Base-by-base conservation (phyloP, 1,139 yeast genomes). In the Geotrichum klebahnii region DNA sequence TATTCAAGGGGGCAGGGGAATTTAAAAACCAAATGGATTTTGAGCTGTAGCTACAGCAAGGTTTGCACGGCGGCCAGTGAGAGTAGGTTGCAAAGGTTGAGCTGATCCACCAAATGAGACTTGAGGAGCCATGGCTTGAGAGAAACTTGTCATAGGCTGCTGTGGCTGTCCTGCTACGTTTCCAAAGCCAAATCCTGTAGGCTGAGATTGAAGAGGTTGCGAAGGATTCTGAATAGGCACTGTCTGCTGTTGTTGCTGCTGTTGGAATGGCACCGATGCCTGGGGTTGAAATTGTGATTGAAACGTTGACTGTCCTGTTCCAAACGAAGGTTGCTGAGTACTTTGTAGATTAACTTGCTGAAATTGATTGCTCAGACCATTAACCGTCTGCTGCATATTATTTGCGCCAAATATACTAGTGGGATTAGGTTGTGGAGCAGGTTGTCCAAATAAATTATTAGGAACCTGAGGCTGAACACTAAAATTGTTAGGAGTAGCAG, bases 11-110 rank as follows among this genome's bases (percentile, higher is more conserved):
- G n/a, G n/a, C n/a, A n/a, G n/a, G n/a, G n/a, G n/a, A 14, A 23
- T 19, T 60, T 72, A 86, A 64, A 90, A 88, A 2, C 97, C 97
- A 72, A 90, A 90, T 32, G 97, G 97, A 70, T 90, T 90, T 58
- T 82, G 89, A 2, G 96, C 87, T 1, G 96, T 67, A 3, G 97
- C 97, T 57, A 90, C 84, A 51, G 79, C 85, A 56, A 90, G 69
- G 62, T 90, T 90, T 19, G 97, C 97, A 57, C 83, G 76, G 64
- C 79, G 73, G n/a, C 84, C 85, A 1, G 84, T 80, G n/a, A 67
- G 63, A 3, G 66, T 64, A 17, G 59, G 57, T 53, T 63, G 68
- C 57, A 79, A 79, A 5, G 78, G 67, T 58, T 74, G 78, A n/a
- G n/a, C n/a, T 50, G 56, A 55, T 1, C 56, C 59, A 16, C 70